These are phyloP conservation scores for Aurifilum marmelostoma DNA, from an alignment of 2,329 filamentous ascomycete genomes.

Conservation along the genomic window DNA sequence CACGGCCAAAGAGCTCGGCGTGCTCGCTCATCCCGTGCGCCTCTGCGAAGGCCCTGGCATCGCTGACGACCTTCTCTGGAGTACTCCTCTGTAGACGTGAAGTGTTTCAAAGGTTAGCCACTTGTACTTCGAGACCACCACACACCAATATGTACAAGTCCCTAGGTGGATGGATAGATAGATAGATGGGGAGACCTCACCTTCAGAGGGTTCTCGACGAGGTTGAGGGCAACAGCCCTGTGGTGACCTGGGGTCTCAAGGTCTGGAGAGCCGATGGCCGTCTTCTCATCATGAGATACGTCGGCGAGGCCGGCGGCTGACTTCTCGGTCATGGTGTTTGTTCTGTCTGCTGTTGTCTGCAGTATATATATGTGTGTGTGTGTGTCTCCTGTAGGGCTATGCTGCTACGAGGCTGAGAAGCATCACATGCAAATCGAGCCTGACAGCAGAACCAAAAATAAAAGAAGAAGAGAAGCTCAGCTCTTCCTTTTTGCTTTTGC, in stretches of 20 bases:
- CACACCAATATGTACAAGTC: neutral
- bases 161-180: too few species aligned
- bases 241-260: conserved; percentile 29
- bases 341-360: neutral
- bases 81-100: conserved; percentile 32
- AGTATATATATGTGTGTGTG: too few species aligned
- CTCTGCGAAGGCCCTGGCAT: conserved; percentile 65
- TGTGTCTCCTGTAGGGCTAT: neutral
- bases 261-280: neutral
- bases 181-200: conserved; percentile 38
- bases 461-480: neutral
- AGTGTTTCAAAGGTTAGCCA: neutral
- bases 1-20: conserved; percentile 63
- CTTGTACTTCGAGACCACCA: too few species aligned
- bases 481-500: neutral
- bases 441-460: neutral
- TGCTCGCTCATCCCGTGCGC: conserved; percentile 62
- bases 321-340: conserved; percentile 7
- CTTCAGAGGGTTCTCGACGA: conserved; percentile 40
- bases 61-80: conserved; percentile 49
- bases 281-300: conserved; percentile 18
- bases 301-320: neutral
- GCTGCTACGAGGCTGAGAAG: neutral
- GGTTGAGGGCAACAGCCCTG: conserved; percentile 37
- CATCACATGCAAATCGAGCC: neutral